These are phyloP conservation scores for Psidium guajava DNA, from an alignment of 345 rosid species.

Conservation along the genomic window DNA sequence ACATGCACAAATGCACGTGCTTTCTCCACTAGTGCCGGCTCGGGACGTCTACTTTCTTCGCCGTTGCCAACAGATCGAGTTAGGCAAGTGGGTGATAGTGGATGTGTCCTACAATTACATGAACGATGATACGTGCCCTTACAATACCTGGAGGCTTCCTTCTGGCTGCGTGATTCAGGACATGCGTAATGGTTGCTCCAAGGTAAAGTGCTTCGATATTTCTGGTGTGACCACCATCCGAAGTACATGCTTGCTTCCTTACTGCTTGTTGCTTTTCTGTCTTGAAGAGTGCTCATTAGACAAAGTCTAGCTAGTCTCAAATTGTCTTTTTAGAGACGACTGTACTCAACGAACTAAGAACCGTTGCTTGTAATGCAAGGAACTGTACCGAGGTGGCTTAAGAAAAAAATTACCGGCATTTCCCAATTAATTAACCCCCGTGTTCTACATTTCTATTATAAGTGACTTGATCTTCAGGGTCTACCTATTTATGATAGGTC, in stretches of 20 bases:
- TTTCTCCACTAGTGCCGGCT: conserved; percentile 62
- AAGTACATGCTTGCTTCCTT: not conserved
- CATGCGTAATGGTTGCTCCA: conserved; percentile 34
- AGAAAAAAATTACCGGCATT: not conserved
- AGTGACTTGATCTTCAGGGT: not conserved
- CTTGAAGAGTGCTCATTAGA: not conserved
- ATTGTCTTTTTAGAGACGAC: not conserved
- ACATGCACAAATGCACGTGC: conserved; percentile 45
- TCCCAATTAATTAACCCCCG: not conserved
- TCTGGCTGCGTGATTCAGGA: conserved; percentile 71
- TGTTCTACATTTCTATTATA: not conserved
- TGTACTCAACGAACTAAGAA: not conserved
- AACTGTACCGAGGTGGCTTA: not conserved
- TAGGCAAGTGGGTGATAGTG: conserved; percentile 50
- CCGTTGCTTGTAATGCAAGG: not conserved
- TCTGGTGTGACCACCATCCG: not conserved
- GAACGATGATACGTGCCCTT: conserved; percentile 1
- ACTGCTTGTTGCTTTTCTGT: not conserved
- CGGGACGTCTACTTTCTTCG: conserved; percentile 58
- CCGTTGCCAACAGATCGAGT: conserved; percentile 35
- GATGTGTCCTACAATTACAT: conserved; percentile 39
- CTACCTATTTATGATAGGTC: conserved; percentile 22
- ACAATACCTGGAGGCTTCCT: conserved; percentile 54
- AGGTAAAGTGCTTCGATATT: conserved; percentile 15
- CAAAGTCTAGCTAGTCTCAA: not conserved